Base-by-base conservation (phyloP, 257 asterid genomes). In the Handroanthus guayacan region DNA sequence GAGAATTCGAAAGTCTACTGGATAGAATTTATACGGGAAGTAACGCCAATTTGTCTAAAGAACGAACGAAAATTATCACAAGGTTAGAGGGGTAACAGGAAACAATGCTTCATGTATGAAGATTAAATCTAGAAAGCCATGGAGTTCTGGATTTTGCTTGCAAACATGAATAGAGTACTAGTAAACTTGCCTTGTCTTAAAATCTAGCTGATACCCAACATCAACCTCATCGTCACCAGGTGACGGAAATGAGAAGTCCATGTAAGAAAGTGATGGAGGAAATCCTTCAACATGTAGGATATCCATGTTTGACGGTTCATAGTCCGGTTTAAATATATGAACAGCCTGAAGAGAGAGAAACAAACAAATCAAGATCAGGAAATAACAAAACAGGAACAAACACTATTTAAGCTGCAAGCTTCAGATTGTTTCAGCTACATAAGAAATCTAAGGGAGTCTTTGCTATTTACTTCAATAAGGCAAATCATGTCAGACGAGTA, bases 211-310 rank as follows among this genome's bases (percentile, higher is more conserved):
- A 75, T 80, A 84, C 77, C 84, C 37, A 67, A 68, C 77, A 14
- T 85, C 84, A 79, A 62, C 52, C 41, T 62, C 78, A 62, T 84
- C 89, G 17, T 74, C 77, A 69, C 75, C 72, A 62, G 83, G 75
- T 50, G 81, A 79, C 2, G 89, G 89, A 67, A 89, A 84, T 36
- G 87, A 81, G 69, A 89, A 87, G 34, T 87, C 91, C 77, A 84
- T 84, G 77, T 81, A 84, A 37, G 88, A 79, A 69, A 81, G 86
- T 50, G 89, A 75, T 71, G 91, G 80, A 47, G 89, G 82, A 80
- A 84, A 80, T 63, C 86, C 89, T 78, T 88, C 93, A 9, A 88
- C 86, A 71, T 83, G 79, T 55, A 90, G 84, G 66, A 90, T 85
- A 75, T 88, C 93, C 65, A 74, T 67, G 12, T 81, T 80, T 50